A percentile compares a stretch with the other conserved stretches of the same genome.
These are phyloP conservation scores for Pleurotus giganteus DNA, from an alignment of 768 basidiomycete genomes.

Conservation along the genomic window DNA sequence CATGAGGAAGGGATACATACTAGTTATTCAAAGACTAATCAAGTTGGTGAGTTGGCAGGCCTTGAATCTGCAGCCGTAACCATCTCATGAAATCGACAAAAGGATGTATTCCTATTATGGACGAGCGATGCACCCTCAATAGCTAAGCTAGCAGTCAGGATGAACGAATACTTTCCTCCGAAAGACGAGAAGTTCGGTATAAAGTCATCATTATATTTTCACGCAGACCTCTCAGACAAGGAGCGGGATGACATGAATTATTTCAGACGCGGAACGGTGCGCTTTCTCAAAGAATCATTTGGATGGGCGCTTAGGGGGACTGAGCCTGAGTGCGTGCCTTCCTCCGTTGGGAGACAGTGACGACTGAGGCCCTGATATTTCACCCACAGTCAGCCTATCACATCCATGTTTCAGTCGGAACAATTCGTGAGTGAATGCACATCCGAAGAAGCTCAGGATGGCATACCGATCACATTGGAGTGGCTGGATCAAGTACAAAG, in stretches of 20 bases:
- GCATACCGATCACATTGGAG: not conserved
- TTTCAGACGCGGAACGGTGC: constrained; percentile 15
- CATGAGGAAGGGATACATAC: constrained; percentile 31
- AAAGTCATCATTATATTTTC: constrained; percentile 24
- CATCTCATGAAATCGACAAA: not conserved
- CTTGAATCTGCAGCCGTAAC: not conserved
- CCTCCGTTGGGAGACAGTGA: not conserved
- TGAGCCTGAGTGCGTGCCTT: constrained; percentile 14
- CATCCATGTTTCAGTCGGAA: not conserved
- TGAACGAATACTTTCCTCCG: constrained; percentile 40
- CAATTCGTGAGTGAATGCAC: not conserved
- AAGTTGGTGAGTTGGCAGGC: constrained; percentile 22
- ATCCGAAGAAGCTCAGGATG: not conserved
- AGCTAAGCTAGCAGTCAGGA: constrained; percentile 33
- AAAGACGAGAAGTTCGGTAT: constrained; percentile 19
- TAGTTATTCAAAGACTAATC: constrained; percentile 26
- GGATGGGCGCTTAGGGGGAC: constrained; percentile 20
- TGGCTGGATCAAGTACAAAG: not conserved
- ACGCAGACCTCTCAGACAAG: constrained; percentile 21
- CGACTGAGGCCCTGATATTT: not conserved
- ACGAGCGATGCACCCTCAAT: constrained; percentile 22
- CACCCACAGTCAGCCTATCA: not conserved
- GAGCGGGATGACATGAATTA: constrained; percentile 19
- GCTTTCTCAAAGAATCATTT: constrained; percentile 17
- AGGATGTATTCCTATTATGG: constrained; percentile 38